Conservation (phyloP, 208 protist genomes). For the Acanthamoeba healyi region DNA sequence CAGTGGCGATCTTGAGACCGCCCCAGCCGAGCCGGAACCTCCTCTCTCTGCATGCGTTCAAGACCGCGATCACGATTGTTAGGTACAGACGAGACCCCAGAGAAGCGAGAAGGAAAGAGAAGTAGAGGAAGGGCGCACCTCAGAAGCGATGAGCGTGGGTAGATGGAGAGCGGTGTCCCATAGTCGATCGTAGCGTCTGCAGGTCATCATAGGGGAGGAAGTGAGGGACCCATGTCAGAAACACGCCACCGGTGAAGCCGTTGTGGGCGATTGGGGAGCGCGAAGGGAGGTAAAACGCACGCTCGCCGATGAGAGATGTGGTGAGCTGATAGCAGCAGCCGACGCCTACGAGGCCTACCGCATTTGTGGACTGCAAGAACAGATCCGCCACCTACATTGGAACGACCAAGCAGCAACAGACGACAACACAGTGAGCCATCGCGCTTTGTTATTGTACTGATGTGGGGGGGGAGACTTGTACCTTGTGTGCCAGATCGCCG, state of each 20-base stretch:
- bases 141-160: not conserved
- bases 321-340: conserved; percentile 73
- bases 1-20: conserved; percentile 56
- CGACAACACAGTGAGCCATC: too few species aligned
- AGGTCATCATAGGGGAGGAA: not conserved
- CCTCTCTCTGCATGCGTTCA: not conserved
- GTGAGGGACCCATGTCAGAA: not conserved
- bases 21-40: conserved; percentile 35
- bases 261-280: not conserved
- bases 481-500: conserved; percentile 49
- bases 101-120: not conserved
- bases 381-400: conserved; percentile 16
- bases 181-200: conserved; percentile 31
- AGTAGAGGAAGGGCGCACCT: not conserved
- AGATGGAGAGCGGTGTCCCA: conserved; percentile 40
- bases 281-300: not conserved
- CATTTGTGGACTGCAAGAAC: not conserved
- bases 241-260: too few species aligned
- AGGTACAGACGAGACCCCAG: not conserved
- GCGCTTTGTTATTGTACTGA: too few species aligned
- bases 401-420: not conserved
- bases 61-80: too few species aligned
- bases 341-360: not conserved
- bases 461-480: not conserved
- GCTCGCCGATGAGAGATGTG: conserved; percentile 21